These are phyloP conservation scores for Uronychia setigera DNA, from an alignment of 73 alveolate species.

Conservation along the genomic window DNA sequence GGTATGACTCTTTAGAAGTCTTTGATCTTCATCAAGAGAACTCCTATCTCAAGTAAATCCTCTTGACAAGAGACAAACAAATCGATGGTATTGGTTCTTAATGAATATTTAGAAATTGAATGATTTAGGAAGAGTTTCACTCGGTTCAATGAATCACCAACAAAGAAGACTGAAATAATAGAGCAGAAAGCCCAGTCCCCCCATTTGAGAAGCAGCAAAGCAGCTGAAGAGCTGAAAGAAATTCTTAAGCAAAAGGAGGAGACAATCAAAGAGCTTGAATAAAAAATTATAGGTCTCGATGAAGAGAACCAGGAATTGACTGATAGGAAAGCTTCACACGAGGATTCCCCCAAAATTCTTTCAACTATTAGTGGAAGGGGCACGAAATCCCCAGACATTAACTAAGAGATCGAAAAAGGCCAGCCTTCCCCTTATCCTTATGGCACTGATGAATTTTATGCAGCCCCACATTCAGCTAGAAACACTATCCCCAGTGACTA, in stretches of 20 bases:
- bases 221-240: not conserved
- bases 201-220: not conserved
- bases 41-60: not conserved
- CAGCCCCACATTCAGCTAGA: too few species aligned
- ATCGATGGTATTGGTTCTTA: not conserved
- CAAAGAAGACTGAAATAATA: not conserved
- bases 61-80: not conserved
- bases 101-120: not conserved
- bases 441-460: too few species aligned
- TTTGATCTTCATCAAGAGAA: not conserved
- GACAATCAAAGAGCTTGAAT: not conserved
- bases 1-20: not conserved
- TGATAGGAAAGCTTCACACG: too few species aligned
- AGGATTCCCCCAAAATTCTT: too few species aligned
- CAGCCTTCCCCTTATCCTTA: too few species aligned
- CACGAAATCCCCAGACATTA: too few species aligned
- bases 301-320: too few species aligned
- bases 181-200: too few species aligned
- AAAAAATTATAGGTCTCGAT: not conserved
- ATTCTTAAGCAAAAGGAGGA: not conserved
- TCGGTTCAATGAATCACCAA: not conserved
- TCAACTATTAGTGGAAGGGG: too few species aligned
- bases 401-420: too few species aligned
- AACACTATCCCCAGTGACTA: too few species aligned
- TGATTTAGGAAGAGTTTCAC: not conserved